Percentiles rank a stretch among this genome's conserved stretches.
Evolutionary conservation across 768 basidiomycete genomes (phyloP).

Genomic region (Termitomyces sp.): DNA sequence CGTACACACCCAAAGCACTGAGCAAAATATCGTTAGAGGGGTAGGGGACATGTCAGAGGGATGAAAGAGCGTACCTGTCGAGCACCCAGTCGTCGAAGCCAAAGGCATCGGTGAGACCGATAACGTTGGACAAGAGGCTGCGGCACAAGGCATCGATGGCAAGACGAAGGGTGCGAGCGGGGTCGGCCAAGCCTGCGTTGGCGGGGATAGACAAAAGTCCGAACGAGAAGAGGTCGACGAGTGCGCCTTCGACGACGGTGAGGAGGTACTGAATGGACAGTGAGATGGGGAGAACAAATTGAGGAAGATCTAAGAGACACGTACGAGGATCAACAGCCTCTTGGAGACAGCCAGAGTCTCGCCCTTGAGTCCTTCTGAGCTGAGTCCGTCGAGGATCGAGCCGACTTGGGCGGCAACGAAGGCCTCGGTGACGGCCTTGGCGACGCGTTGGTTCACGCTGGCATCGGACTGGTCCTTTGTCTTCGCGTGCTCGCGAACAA

Average conservation of each 20-base stretch:
- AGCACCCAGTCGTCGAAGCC: slow-evolving; percentile 73
- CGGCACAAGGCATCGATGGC: slow-evolving; percentile 43
- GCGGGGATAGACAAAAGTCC: slow-evolving; percentile 29
- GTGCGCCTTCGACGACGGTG: slow-evolving; percentile 45
- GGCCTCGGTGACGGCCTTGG: slow-evolving; percentile 63
- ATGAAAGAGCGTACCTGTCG: slow-evolving; percentile 39
- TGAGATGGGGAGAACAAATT: neutral
- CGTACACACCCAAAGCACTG: slow-evolving; percentile 57
- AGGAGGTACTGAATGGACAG: slow-evolving; percentile 50
- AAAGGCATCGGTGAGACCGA: slow-evolving; percentile 69
- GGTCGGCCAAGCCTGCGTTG: slow-evolving; percentile 26
- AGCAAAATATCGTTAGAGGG: neutral
- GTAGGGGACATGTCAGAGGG: neutral
- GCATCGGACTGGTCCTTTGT: slow-evolving; percentile 41
- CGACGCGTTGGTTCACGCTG: slow-evolving; percentile 48
- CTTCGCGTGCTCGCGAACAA: slow-evolving; percentile 42
- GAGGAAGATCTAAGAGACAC: slow-evolving; percentile 10
- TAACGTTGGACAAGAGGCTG: slow-evolving; percentile 54
- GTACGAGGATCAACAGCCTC: slow-evolving; percentile 40
- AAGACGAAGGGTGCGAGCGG: slow-evolving; percentile 42
- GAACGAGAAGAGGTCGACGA: slow-evolving; percentile 57
- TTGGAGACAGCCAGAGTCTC: slow-evolving; percentile 16
- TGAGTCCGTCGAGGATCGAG: slow-evolving; percentile 35
- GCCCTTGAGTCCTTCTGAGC: neutral
- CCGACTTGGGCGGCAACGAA: slow-evolving; percentile 56